A percentile compares a stretch with the other conserved stretches of the same genome.
These are phyloP conservation scores for Tetracladium maxilliforme DNA, from an alignment of 2,329 filamentous ascomycete genomes.

Conservation along the genomic window DNA sequence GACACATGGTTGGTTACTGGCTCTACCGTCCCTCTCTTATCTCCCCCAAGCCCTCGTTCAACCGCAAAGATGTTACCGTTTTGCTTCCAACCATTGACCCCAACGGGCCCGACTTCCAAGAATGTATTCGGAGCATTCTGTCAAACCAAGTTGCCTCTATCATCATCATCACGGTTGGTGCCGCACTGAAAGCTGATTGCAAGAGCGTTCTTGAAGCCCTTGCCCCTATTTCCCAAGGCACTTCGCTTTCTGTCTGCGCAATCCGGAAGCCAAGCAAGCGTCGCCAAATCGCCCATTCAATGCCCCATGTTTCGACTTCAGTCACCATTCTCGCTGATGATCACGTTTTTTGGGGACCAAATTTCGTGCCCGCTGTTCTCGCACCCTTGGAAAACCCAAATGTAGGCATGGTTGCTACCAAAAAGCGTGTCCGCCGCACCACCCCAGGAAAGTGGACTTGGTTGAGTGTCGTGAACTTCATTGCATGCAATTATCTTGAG, in stretches of 20 bases:
- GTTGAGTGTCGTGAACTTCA: background rate
- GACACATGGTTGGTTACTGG: too few species aligned
- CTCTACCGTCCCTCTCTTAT: too few species aligned
- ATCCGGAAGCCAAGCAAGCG: background rate
- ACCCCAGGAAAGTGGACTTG: background rate
- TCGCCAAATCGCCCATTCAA: background rate
- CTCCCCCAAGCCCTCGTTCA: too few species aligned
- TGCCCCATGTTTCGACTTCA: background rate
- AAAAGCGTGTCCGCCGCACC: background rate
- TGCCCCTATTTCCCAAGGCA: background rate
- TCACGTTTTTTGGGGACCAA: background rate
- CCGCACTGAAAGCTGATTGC: too few species aligned
- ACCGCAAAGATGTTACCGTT: background rate
- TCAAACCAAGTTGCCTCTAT: background rate
- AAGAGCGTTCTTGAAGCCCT: background rate
- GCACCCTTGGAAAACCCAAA: background rate
- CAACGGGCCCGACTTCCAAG: background rate
- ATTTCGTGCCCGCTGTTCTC: background rate
- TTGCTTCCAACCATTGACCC: background rate
- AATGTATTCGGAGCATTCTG: conserved; percentile 1
- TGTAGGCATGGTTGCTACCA: background rate
- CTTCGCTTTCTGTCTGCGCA: background rate
- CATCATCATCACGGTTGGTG: background rate
- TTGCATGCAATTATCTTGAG: background rate
- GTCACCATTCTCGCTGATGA: background rate